A percentile compares a stretch with the other conserved stretches of the same genome.
phyloP scores from a whole-genome alignment of 345 rosid species.

The Passiflora organensis region DNA sequence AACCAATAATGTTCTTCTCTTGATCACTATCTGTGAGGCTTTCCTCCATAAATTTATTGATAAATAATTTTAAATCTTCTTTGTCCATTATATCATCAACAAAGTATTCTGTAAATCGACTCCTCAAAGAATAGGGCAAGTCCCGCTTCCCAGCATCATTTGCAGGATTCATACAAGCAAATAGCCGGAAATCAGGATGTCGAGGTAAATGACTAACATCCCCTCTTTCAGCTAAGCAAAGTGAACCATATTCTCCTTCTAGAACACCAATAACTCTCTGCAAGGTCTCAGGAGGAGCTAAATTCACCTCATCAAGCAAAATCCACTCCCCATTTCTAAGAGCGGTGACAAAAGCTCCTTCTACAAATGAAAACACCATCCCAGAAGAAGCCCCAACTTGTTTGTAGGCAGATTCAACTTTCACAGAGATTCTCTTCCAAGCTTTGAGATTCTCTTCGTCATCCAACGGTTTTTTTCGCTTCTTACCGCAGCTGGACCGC shows the following conservation, averaged over 20 bases:
- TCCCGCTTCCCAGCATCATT: conserved; percentile 98
- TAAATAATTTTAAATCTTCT: conserved; percentile 67
- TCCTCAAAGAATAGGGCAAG: conserved; percentile 60
- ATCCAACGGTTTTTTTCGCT: conserved; percentile 59
- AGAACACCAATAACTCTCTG: conserved; percentile 89
- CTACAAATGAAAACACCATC: conserved; percentile 89
- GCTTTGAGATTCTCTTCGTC: conserved; percentile 34
- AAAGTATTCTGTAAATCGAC: conserved; percentile 87
- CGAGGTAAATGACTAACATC: conserved; percentile 62
- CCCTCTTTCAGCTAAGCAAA: conserved; percentile 95
- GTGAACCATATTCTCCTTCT: conserved; percentile 83
- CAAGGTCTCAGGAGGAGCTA: conserved; percentile 91
- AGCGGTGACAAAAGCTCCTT: conserved; percentile 89
- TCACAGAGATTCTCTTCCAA: conserved; percentile 51
- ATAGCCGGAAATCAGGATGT: conserved; percentile 72
- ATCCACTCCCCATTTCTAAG: conserved; percentile 89
- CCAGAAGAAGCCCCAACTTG: conserved; percentile 66
- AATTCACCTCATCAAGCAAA: conserved; percentile 93
- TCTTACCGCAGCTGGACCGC: conserved; percentile 41
- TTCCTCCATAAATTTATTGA: conserved; percentile 61
- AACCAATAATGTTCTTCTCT: conserved; percentile 50
- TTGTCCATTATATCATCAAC: conserved; percentile 76
- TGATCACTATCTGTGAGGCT: conserved; percentile 41
- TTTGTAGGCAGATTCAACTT: conserved; percentile 44
- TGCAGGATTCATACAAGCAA: conserved; percentile 98